Conservation (phyloP, 2,329 filamentous ascomycete species). For the Scedosporium boydii region DNA sequence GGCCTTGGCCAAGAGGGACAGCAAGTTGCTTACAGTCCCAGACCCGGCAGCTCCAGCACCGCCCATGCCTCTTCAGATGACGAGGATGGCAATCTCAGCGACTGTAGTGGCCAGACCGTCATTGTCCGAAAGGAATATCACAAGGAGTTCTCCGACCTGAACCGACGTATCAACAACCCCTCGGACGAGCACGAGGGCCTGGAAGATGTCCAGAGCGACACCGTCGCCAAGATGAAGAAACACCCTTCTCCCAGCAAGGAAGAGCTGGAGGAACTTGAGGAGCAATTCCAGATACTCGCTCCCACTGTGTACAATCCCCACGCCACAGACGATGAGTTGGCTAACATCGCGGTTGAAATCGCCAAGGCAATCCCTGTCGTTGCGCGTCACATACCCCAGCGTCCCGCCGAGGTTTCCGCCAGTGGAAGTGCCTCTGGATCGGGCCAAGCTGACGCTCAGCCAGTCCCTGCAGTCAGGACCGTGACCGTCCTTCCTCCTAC, state of each 20-base stretch:
- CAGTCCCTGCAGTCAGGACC: neutral
- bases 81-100: neutral
- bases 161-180: neutral
- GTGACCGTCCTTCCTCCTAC: neutral
- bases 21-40: no score
- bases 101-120: slow-evolving; percentile 3
- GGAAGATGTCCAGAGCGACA: neutral
- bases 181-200: neutral
- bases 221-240: slow-evolving; percentile 24
- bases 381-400: neutral
- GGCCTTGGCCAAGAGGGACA: no score
- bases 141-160: slow-evolving; percentile 9
- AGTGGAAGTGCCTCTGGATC: neutral
- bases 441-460: neutral
- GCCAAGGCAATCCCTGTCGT: neutral
- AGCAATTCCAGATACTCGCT: slow-evolving; percentile 17
- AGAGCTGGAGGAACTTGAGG: slow-evolving; percentile 26
- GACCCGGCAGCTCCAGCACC: no score
- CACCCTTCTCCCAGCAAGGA: slow-evolving; percentile 35
- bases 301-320: neutral
- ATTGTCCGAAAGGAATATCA: slow-evolving; percentile 11
- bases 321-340: neutral
- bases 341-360: neutral
- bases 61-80: neutral
- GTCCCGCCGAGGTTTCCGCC: neutral